These are phyloP conservation scores for Coelastrella sp. DNA, from an alignment of 139 green algal genomes.

Conservation along the genomic window DNA sequence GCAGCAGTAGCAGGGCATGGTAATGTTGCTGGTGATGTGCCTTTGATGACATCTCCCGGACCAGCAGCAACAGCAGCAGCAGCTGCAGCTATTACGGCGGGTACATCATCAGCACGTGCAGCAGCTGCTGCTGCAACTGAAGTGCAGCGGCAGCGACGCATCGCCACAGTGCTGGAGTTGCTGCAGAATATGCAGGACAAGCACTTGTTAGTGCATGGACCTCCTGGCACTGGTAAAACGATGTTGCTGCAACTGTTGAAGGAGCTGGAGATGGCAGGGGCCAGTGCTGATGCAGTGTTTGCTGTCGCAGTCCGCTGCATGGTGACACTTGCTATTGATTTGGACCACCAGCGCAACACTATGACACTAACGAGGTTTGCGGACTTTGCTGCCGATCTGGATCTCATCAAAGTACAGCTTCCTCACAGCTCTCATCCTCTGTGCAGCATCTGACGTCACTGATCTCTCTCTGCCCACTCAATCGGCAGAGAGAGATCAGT, in stretches of 20 bases:
- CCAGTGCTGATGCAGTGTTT: background rate
- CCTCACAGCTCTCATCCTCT: no score
- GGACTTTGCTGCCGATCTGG: background rate
- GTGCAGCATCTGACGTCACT: no score
- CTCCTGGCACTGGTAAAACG: background rate
- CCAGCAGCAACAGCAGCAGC: background rate
- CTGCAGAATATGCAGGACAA: background rate
- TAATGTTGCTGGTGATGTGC: no score
- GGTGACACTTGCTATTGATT: background rate
- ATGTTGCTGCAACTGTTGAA: background rate
- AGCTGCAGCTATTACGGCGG: no score
- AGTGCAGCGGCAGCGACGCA: no score
- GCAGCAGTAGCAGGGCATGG: no score
- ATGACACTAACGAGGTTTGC: background rate
- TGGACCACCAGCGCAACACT: background rate
- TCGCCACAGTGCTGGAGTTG: background rate
- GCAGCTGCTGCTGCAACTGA: no score
- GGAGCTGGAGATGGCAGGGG: background rate
- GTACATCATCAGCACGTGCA: no score
- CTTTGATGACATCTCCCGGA: no score
- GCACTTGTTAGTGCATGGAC: constrained; percentile 1
- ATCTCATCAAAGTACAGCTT: no score
- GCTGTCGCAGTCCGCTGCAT: background rate
- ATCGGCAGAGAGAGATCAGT: background rate
- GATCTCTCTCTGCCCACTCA: no score